phyloP scores from a whole-genome alignment of 163 green algal species.

The Scenedesmus sp. region DNA sequence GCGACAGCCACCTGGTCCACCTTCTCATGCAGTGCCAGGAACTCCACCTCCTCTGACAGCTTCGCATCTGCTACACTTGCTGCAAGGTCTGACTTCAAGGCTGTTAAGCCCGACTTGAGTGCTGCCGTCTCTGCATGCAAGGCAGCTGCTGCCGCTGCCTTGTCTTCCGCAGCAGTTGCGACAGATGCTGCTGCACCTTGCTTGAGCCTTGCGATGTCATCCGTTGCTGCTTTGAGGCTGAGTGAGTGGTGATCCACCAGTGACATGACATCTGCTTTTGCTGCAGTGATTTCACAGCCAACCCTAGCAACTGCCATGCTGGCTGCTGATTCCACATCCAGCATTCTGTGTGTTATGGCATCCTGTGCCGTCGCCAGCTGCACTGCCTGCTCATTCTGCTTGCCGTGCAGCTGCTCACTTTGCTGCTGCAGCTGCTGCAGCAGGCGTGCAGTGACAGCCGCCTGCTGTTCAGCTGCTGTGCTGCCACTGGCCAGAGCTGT shows the following conservation, averaged over 20 bases:
- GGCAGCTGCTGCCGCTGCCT: conserved; percentile 10
- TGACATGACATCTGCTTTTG: background rate
- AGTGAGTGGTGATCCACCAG: background rate
- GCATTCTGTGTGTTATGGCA: conserved; percentile 1
- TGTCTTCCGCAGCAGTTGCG: background rate
- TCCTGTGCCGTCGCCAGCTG: conserved; percentile 25
- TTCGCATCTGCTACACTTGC: conserved; percentile 33
- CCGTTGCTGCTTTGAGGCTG: background rate
- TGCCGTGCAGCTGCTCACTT: conserved; percentile 5
- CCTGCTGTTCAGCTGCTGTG: conserved; percentile 2
- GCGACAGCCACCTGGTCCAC: conserved; percentile 13
- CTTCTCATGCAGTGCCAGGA: conserved; percentile 37
- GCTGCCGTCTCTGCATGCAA: conserved; percentile 1
- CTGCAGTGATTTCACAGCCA: background rate
- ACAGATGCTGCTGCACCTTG: background rate
- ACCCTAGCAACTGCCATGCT: background rate
- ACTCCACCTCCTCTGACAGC: conserved; percentile 29
- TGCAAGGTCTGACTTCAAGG: background rate
- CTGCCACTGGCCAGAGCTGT: background rate
- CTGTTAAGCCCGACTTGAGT: background rate
- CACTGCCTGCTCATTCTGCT: background rate
- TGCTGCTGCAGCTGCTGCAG: conserved; percentile 40
- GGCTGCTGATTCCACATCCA: conserved; percentile 16
- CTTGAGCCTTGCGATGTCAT: background rate
- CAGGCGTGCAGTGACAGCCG: conserved; percentile 24